phyloP scores from a whole-genome alignment of 208 protist species.

The Phytomonas francai region DNA sequence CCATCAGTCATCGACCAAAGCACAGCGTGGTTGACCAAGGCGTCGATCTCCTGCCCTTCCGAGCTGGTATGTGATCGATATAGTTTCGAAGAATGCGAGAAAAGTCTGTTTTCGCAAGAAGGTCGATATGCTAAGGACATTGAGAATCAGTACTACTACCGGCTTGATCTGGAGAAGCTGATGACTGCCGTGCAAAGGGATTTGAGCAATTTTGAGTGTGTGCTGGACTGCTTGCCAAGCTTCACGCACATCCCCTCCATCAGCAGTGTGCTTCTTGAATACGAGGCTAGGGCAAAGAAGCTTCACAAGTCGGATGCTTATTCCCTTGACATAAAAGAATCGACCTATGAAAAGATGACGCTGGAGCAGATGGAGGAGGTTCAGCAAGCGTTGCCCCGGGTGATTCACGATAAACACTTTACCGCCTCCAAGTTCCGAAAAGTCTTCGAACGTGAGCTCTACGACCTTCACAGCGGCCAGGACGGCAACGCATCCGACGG shows the following conservation, averaged over 20 bases:
- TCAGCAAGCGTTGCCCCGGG: background rate
- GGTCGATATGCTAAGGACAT: background rate
- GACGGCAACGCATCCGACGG: background rate
- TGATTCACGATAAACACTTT: background rate
- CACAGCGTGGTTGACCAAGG: too few relatives aligned
- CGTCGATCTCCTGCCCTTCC: too few relatives aligned
- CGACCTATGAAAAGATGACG: conserved; percentile 10
- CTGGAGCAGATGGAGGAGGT: conserved; percentile 10
- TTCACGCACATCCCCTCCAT: conserved; percentile 9
- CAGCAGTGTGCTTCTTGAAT: background rate
- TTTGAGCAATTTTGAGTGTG: background rate
- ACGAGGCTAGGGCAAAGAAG: background rate
- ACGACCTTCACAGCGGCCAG: background rate
- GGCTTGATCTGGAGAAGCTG: conserved; percentile 1
- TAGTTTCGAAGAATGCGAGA: background rate
- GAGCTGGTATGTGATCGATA: background rate
- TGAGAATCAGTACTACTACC: conserved; percentile 3
- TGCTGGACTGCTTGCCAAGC: background rate
- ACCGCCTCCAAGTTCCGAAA: conserved; percentile 6
- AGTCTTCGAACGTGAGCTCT: conserved; percentile 7
- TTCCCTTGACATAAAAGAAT: background rate
- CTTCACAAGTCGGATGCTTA: background rate
- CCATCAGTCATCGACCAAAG: too few relatives aligned
- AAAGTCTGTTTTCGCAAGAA: background rate
- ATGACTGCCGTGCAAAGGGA: background rate